Evolutionary conservation across 2,329 filamentous ascomycete species (phyloP).

Genomic region (Chrysosporium keratinophilum): DNA sequence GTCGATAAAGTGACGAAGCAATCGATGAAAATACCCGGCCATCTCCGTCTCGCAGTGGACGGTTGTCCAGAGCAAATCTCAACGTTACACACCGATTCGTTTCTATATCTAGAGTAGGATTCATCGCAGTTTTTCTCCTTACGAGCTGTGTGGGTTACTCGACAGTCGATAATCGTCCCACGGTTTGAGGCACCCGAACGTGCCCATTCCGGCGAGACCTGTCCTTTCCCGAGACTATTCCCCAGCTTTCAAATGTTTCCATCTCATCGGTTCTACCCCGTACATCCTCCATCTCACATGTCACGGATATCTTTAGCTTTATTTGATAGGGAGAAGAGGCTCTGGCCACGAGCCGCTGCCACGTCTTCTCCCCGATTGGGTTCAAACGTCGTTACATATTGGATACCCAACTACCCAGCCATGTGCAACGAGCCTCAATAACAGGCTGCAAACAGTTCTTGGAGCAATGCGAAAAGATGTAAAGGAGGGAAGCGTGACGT

Average conservation of each 20-base stretch:
- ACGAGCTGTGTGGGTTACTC: background rate
- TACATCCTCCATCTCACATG: background rate
- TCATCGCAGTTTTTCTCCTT: background rate
- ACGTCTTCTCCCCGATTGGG: too few relatives aligned
- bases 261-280: background rate
- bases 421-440: background rate
- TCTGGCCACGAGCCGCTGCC: too few relatives aligned
- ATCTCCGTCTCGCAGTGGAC: slow-evolving; percentile 7
- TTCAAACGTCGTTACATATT: too few relatives aligned
- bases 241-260: background rate
- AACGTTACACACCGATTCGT: background rate
- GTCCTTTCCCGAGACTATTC: too few relatives aligned
- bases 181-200: background rate
- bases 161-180: background rate
- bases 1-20: background rate
- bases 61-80: background rate
- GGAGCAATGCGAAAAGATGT: background rate
- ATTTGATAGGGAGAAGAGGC: too few relatives aligned
- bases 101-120: background rate
- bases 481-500: too few relatives aligned
- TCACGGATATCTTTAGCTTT: background rate
- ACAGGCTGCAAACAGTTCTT: background rate
- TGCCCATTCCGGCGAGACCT: too few relatives aligned
- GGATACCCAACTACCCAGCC: background rate
- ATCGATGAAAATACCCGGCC: background rate